A percentile compares a stretch with the other conserved stretches of the same genome.
These are phyloP conservation scores for Datura wrightii DNA, from an alignment of 257 asterid species.

Conservation along the genomic window DNA sequence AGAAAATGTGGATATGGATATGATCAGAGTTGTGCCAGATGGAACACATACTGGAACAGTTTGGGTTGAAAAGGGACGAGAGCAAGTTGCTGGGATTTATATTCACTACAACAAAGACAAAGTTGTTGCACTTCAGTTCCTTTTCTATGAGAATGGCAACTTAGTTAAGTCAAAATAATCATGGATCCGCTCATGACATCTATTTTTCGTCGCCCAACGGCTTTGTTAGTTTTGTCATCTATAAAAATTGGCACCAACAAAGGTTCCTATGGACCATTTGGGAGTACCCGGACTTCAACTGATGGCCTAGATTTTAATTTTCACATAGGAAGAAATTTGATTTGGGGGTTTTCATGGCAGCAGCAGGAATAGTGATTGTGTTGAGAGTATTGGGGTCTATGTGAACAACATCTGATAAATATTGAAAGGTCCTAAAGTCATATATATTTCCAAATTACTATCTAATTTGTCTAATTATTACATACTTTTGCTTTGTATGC, in stretches of 20 bases:
- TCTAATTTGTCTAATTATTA: too few relatives aligned
- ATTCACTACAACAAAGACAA: too few relatives aligned
- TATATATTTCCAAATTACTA: too few relatives aligned
- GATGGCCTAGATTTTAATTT: background rate
- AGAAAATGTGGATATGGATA: background rate
- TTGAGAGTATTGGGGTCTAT: background rate
- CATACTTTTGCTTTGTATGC: too few relatives aligned
- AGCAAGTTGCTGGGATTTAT: background rate
- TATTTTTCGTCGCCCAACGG: too few relatives aligned
- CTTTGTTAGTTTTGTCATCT: conserved; percentile 21
- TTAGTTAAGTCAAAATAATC: background rate
- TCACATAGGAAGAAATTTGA: background rate
- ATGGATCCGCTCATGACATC: too few relatives aligned
- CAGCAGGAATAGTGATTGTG: rapidly evolving
- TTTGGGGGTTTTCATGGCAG: background rate
- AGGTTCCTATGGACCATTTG: conserved; percentile 53
- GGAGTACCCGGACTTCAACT: background rate
- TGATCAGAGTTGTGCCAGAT: background rate
- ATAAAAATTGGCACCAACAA: conserved; percentile 49
- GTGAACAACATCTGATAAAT: background rate
- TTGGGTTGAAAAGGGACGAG: background rate
- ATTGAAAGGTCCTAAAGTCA: too few relatives aligned
- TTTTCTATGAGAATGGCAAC: background rate
- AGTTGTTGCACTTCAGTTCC: background rate
- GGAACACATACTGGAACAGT: background rate